phyloP scores from a whole-genome alignment of 192 early-diverging fungal species.

The Kickxella alabastrina region DNA sequence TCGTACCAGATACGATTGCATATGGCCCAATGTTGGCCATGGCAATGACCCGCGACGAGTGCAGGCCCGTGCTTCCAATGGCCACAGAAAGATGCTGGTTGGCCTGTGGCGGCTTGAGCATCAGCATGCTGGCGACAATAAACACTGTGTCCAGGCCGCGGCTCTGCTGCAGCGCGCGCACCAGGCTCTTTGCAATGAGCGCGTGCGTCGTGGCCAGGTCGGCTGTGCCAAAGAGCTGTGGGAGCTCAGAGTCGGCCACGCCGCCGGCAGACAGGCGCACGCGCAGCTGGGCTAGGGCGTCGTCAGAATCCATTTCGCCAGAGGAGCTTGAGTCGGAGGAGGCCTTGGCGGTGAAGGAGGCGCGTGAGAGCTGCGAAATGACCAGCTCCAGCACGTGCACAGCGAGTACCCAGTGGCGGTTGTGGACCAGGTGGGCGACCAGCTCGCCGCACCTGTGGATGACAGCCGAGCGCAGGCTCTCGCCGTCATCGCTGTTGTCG shows the following conservation, averaged over 20 bases:
- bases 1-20: conserved; percentile 65
- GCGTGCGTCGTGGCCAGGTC: conserved; percentile 8
- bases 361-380: conserved; percentile 26
- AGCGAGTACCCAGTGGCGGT: conserved; percentile 43
- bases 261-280: conserved; percentile 28
- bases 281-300: conserved; percentile 12
- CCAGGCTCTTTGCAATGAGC: conserved; percentile 22
- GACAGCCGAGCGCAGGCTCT: conserved; percentile 16
- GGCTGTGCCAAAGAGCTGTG: conserved; percentile 11
- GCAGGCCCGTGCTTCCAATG: conserved; percentile 39
- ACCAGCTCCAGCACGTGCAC: conserved; percentile 29
- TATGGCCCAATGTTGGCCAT: conserved; percentile 56
- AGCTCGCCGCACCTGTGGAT: conserved; percentile 24
- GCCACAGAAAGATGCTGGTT: conserved; percentile 40
- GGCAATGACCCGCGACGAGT: conserved; percentile 30
- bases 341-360: conserved; percentile 1
- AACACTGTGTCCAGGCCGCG: conserved; percentile 36
- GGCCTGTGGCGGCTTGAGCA: conserved; percentile 12
- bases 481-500: neutral
- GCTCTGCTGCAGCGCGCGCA: conserved; percentile 37
- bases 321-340: conserved; percentile 3
- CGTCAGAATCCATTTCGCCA: conserved; percentile 5
- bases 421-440: conserved; percentile 20
- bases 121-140: conserved; percentile 39
- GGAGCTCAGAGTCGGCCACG: conserved; percentile 19